Base-by-base conservation (phyloP, 108 stramenopile species). In the Thalassiosira profunda region DNA sequence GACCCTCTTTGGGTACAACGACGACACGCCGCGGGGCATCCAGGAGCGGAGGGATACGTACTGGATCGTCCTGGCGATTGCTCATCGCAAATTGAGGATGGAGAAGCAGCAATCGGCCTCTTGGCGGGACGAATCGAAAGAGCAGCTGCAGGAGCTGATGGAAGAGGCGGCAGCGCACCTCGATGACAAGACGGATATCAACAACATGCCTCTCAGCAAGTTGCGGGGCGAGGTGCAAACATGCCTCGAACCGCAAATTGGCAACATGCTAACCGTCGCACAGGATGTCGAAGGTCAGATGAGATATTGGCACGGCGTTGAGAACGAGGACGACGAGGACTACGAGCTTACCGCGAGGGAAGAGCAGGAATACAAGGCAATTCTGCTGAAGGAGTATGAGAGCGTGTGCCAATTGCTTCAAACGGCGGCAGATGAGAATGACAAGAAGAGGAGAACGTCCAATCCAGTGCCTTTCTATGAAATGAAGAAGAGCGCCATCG, bases 1-100 rank as follows among this genome's bases (percentile, higher is more conserved):
- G 4, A 58, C 72, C 55, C 30, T 68, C 57, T 67, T 72, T 58
- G 55, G 68, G 28, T 40, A 42, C 20, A 69, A 65, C 30, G 78
- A 79, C 42, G 73, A 76, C 21, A 74, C 62, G 33, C 86, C 87
- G 10, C 62, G 86, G 29, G 68, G 79, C 14, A 58, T 87, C 1
- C 86, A 89, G 70, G 90, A 92, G 63, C 84, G 86, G 8, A 74
- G 84, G 47, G 88, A 89, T 74, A 36, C 79, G 11, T 88, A 83
- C 48, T 72, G 76, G 58, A 34, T 80, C 18, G 28, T 88, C 11
- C 38, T 92, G 51, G 80, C 90, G 3, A 17, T 74, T 34, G 48
- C 81, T 35, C 82, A 73, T 62, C 68, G 83, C 35, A 31, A 43
- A 15, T 36, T 80, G 30, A 57, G 79, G 40, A 40, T 55, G 66